Percentiles rank a stretch among this genome's conserved stretches.
phyloP scores from a whole-genome alignment of 345 rosid species.

The Pistacia integerrima region DNA sequence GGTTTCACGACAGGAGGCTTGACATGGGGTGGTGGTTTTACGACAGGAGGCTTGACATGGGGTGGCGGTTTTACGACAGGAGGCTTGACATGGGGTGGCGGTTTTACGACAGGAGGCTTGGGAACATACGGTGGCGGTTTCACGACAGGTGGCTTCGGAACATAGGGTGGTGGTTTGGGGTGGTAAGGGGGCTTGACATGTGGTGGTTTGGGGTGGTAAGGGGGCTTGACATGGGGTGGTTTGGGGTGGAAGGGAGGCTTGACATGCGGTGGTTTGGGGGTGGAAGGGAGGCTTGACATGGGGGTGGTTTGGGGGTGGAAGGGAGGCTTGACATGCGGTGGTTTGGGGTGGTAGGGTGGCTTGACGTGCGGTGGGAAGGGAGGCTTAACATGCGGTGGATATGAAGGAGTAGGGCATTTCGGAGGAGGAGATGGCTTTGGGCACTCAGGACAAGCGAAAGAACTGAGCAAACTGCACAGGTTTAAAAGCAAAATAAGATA shows the following conservation, averaged over 20 bases:
- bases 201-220: slow-evolving; percentile 5
- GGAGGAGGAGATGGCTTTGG: not conserved
- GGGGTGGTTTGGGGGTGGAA: not conserved
- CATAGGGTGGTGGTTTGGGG: slow-evolving; percentile 13
- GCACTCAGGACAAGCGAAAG: not conserved
- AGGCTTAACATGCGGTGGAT: not conserved
- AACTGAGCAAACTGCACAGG: not conserved
- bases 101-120: too few species aligned
- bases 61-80: too few species aligned
- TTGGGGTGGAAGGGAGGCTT: slow-evolving; percentile 29
- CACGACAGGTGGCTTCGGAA: too few species aligned
- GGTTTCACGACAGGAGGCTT: too few species aligned
- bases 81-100: too few species aligned
- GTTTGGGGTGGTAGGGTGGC: slow-evolving; percentile 32
- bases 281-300: not conserved
- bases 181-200: slow-evolving; percentile 37
- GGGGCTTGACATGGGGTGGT: slow-evolving; percentile 14
- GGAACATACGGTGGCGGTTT: too few species aligned
- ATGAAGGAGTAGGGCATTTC: too few species aligned
- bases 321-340: not conserved
- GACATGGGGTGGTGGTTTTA: too few species aligned
- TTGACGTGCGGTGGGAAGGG: slow-evolving; percentile 11
- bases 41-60: too few species aligned
- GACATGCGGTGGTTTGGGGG: slow-evolving; percentile 8
- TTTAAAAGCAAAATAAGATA: not conserved